Percentiles rank a stretch among this genome's conserved stretches.
Conservation (phyloP, 768 basidiomycete genomes). For the Naganishia kalamii region DNA sequence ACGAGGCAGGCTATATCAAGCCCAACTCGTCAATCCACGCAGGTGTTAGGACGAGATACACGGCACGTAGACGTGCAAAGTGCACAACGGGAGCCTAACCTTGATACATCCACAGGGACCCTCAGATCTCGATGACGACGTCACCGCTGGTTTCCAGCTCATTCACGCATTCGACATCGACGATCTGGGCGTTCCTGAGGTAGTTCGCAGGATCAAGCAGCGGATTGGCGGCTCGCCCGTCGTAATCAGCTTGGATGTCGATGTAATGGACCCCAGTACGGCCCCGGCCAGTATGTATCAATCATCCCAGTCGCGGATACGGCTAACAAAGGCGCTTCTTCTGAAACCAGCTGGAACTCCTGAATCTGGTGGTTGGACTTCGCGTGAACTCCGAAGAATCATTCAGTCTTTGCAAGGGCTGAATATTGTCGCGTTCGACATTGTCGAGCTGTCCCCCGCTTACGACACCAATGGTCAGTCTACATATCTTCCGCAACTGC, state of each 20-base stretch:
- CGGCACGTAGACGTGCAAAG: conserved; percentile 46
- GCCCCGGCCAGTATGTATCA: conserved; percentile 30
- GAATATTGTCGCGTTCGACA: conserved; percentile 40
- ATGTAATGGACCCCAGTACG: conserved; percentile 39
- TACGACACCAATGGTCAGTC: conserved; percentile 39
- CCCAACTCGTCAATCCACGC: conserved; percentile 68
- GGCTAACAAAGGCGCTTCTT: neutral
- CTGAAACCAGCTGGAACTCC: conserved; percentile 31
- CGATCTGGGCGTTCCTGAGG: conserved; percentile 63
- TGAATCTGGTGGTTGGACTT: conserved; percentile 39
- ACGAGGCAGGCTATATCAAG: conserved; percentile 67
- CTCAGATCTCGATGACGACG: conserved; percentile 63
- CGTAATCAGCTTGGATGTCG: conserved; percentile 53
- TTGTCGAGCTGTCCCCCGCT: conserved; percentile 39
- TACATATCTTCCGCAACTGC: neutral
- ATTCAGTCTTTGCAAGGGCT: conserved; percentile 37
- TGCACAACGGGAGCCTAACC: neutral
- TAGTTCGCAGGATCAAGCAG: conserved; percentile 63
- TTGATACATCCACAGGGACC: conserved; percentile 52
- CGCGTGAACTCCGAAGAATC: conserved; percentile 37
- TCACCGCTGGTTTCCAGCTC: conserved; percentile 67
- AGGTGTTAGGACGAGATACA: conserved; percentile 72
- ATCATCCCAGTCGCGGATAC: neutral
- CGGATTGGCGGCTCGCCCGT: conserved; percentile 70
- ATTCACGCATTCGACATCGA: conserved; percentile 79